Conservation (phyloP, 2,329 filamentous ascomycete genomes). For the Talaromyces atroroseus region DNA sequence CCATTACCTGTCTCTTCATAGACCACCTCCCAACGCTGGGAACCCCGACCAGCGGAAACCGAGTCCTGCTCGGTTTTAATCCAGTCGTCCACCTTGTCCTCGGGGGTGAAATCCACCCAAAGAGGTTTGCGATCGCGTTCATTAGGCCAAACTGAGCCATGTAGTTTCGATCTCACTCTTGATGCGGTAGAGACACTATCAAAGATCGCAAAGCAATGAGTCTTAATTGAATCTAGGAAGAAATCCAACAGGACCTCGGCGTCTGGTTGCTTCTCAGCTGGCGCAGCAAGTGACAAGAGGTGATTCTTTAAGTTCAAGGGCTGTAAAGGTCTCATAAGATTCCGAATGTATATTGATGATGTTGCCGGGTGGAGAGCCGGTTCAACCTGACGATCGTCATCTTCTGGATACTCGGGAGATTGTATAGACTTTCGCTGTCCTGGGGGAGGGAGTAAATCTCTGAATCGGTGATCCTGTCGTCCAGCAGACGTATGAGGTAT, state of each 20-base stretch:
- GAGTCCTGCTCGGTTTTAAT: constrained; percentile 60
- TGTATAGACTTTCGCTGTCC: constrained; percentile 21
- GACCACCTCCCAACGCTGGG: constrained; percentile 64
- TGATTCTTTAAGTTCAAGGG: constrained; percentile 62
- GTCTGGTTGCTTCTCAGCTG: constrained; percentile 48
- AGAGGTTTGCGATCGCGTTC: constrained; percentile 78
- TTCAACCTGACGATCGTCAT: constrained; percentile 35
- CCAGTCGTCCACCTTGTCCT: constrained; percentile 67
- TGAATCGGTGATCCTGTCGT: constrained; percentile 44
- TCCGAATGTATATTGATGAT: constrained; percentile 76
- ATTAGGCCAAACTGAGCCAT: constrained; percentile 77
- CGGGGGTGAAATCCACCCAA: constrained; percentile 85
- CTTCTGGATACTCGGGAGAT: constrained; percentile 28
- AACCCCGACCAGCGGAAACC: constrained; percentile 36
- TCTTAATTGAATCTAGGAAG: constrained; percentile 78
- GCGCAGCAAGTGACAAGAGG: constrained; percentile 62
- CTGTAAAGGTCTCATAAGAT: constrained; percentile 83
- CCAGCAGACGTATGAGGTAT: not conserved
- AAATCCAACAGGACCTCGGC: constrained; percentile 59
- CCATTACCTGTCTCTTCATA: constrained; percentile 59
- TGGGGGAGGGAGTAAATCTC: constrained; percentile 40
- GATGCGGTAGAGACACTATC: constrained; percentile 63
- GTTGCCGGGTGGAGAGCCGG: constrained; percentile 68
- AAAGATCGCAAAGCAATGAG: constrained; percentile 80
- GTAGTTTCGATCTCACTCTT: constrained; percentile 68